Evolutionary conservation across 2,329 filamentous ascomycete genomes (phyloP).

Genomic region (Aspergillus carbonarius): DNA sequence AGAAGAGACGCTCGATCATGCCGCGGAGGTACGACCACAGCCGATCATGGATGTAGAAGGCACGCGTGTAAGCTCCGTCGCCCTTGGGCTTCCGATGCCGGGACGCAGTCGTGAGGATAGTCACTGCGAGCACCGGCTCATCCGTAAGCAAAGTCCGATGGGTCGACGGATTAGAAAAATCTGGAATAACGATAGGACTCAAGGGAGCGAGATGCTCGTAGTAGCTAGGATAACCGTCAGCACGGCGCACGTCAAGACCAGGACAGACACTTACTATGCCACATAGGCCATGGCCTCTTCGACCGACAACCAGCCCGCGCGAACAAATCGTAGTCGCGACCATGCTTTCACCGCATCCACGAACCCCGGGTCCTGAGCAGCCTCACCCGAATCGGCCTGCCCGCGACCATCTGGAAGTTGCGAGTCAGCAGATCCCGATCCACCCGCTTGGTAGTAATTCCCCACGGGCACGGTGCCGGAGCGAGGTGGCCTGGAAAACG

Average conservation of each 20-base stretch:
- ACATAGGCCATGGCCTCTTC: constrained; percentile 92
- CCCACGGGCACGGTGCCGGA: constrained; percentile 49
- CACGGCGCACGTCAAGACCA: no score
- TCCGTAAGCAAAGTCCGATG: constrained; percentile 80
- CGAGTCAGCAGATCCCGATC: constrained; percentile 25
- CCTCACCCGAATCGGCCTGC: constrained; percentile 28
- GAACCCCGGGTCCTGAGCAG: constrained; percentile 38
- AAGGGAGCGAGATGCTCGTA: constrained; percentile 88
- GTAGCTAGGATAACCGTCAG: constrained; percentile 50
- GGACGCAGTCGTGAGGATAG: constrained; percentile 85
- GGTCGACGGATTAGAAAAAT: constrained; percentile 77
- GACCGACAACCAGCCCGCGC: constrained; percentile 93
- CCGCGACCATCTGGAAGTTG: constrained; percentile 29
- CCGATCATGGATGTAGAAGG: constrained; percentile 90
- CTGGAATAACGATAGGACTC: constrained; percentile 89
- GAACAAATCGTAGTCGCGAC: constrained; percentile 90
- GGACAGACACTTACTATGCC: constrained; percentile 57
- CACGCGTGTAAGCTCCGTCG: constrained; percentile 76
- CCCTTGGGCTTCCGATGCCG: constrained; percentile 79
- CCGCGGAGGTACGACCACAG: constrained; percentile 91
- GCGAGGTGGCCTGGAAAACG: constrained; percentile 37
- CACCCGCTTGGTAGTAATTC: constrained; percentile 50
- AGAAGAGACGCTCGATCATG: constrained; percentile 93
- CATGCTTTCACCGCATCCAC: constrained; percentile 79
- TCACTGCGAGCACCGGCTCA: constrained; percentile 89